Evolutionary conservation across 768 basidiomycete genomes (phyloP), one percentile per base, ranked within the genome.

Genomic region (Suillus weaverae): DNA sequence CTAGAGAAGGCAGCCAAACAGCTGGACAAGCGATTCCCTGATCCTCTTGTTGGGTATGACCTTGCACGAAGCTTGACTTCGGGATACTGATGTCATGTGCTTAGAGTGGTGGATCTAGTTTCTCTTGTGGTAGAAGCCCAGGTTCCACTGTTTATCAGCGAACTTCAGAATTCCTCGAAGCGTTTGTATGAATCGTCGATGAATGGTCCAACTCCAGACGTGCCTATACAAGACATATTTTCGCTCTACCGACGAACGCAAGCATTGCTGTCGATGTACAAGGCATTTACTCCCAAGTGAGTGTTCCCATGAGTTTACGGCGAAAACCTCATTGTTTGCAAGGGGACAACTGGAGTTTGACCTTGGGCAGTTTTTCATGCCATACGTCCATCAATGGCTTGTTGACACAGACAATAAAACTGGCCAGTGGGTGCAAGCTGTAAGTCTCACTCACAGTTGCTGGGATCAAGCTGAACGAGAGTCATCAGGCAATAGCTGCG

Each of bases 221-320:
- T 95, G 3, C 92, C 90, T 1, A 94, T 96, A 56, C 90, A 94
- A 68, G 95, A 98, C 73, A 87, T 96, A 33, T 96, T 97, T 70
- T 84, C 89, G 2, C 79, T 99, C 16, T 98, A 95, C 71, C 83
- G 92, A 64, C 84, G 93, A 69, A 85, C 89, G 33, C 90, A 87
- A 74, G 86, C 86, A 16, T 73, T 98, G 26, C 59, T 91, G 61
- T 85, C 83, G n/a, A 93, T 98, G 91, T 88, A 87, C 71, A 76
- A 81, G 9, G 92, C 93, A 0, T 97, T 96, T 74, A 89, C 86
- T 70, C 83, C 92, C 0, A 79, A 85, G 96, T 96, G 71, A 74
- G 88, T 82, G 38, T 14, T 32, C 41, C 0, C 26, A 14, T 63
- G 39, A 13, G 54, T 16, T 46, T 66, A 14, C 32, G 60, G 13